These are phyloP conservation scores for Penicillium sp. DNA, from an alignment of 2,329 filamentous ascomycete genomes.

Conservation along the genomic window DNA sequence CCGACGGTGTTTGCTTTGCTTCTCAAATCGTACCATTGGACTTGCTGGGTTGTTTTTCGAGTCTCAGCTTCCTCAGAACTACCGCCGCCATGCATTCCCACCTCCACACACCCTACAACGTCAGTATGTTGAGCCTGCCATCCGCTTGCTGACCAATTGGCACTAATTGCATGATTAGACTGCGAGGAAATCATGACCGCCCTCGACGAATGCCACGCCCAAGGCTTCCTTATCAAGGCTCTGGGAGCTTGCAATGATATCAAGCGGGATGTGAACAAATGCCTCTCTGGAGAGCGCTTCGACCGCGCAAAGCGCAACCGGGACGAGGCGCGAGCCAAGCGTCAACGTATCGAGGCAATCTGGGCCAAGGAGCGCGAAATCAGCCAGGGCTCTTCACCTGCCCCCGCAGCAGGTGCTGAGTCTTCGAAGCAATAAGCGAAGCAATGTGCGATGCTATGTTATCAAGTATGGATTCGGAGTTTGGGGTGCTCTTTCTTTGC, in stretches of 20 bases:
- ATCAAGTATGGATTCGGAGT: conserved; percentile 7
- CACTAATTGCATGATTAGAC: conserved; percentile 55
- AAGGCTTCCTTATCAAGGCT: conserved; percentile 89
- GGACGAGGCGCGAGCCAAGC: conserved; percentile 67
- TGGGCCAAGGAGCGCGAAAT: conserved; percentile 65
- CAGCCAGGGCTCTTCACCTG: conserved; percentile 15
- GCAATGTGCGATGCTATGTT: background rate
- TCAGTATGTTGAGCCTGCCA: conserved; percentile 59
- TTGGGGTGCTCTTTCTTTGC: conserved; percentile 15
- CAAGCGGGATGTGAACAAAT: conserved; percentile 82
- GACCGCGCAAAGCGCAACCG: conserved; percentile 79
- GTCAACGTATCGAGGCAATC: conserved; percentile 71
- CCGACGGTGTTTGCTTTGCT: conserved; percentile 9
- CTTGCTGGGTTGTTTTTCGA: conserved; percentile 5
- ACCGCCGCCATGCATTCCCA: conserved; percentile 84
- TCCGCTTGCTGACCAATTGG: background rate
- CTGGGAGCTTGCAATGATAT: conserved; percentile 86
- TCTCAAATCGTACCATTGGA: conserved; percentile 1
- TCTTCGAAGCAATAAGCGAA: conserved; percentile 19
- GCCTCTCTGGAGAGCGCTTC: conserved; percentile 76
- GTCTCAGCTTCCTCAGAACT: conserved; percentile 8
- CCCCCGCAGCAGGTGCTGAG: background rate
- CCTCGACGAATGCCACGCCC: conserved; percentile 92
- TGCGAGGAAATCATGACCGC: conserved; percentile 93
- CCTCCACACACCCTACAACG: conserved; percentile 88